Base-by-base conservation (phyloP, 164 flowering plant genomes). In the Umbilicus rupestris region DNA sequence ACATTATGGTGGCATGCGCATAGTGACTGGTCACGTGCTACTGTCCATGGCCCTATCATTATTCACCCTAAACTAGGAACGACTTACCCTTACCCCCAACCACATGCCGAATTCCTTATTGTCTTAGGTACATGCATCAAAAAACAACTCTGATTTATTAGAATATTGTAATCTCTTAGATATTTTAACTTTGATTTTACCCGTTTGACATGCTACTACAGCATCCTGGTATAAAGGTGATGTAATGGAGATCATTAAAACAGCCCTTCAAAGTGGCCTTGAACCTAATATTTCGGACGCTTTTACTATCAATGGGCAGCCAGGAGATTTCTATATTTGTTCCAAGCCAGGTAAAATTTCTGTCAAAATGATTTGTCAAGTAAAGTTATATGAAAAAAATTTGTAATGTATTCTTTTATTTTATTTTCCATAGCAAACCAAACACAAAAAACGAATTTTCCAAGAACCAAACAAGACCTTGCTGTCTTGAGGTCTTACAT, bases 311-410 rank as follows among this genome's bases (percentile, higher is more conserved):
- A 66, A 66, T 12, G 68, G 68, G 6, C 62, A 49, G 26, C 44
- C 58, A 2, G 68, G 68, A 31, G 62, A 66, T 66, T 22, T 66
- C 20, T 47, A 45, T 30, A 16, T 9, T 1, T 66, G 68, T 24
- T 66, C 68, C 45, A 66, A 66, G 28, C 52, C 42, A 7, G 46
- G 46, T 64, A 41, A 62, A n/a, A n/a, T n/a, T n/a, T n/a, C n/a
- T n/a, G n/a, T n/a, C n/a, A n/a, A n/a, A n/a, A n/a, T n/a, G n/a
- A n/a, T n/a, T n/a, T n/a, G n/a, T n/a, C n/a, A n/a, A n/a, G n/a
- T n/a, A n/a, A n/a, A n/a, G n/a, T n/a, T n/a, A n/a, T n/a, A n/a
- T n/a, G n/a, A n/a, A n/a, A n/a, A n/a, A n/a, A n/a, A n/a, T n/a
- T n/a, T n/a, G n/a, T n/a, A n/a, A n/a, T n/a, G n/a, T n/a, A n/a